Conservation (phyloP, 2,329 filamentous ascomycete genomes). For the Monilinia fructicola region DNA sequence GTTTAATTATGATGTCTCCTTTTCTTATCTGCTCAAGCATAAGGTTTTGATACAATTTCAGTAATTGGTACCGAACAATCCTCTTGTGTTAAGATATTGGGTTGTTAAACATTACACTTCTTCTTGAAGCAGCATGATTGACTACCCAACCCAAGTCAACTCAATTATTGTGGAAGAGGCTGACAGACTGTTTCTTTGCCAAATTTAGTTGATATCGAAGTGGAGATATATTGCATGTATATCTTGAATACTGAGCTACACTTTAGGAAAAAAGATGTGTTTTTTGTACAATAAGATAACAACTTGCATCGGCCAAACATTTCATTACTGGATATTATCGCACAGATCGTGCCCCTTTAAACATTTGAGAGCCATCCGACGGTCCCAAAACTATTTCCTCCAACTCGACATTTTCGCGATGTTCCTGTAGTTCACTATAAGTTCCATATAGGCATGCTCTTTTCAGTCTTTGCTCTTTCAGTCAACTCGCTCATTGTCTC, state of each 20-base stretch:
- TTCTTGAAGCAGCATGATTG: too few species aligned
- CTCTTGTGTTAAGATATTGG: too few species aligned
- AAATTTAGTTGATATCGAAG: not conserved
- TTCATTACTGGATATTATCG: not conserved
- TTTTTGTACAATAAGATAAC: not conserved
- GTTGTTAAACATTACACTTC: not conserved
- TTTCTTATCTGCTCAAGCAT: not conserved
- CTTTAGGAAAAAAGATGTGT: not conserved
- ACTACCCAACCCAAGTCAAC: too few species aligned
- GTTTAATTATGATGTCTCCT: too few species aligned
- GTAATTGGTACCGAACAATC: not conserved
- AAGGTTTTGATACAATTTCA: not conserved
- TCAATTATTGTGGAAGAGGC: too few species aligned
- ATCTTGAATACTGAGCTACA: not conserved
- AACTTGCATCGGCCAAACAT: not conserved
- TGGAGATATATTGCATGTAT: not conserved
- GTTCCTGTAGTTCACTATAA: slow-evolving; percentile 7
- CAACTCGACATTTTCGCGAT: not conserved
- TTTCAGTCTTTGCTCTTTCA: not conserved
- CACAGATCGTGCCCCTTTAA: not conserved
- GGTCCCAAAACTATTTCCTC: slow-evolving; percentile 8
- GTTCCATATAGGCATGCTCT: slow-evolving; percentile 2
- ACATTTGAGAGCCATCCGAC: not conserved
- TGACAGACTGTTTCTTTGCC: too few species aligned
- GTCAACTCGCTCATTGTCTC: slow-evolving; percentile 2